Evolutionary conservation across 805 yeast species (phyloP).

Genomic region (Hanseniaspora valbyensis): DNA sequence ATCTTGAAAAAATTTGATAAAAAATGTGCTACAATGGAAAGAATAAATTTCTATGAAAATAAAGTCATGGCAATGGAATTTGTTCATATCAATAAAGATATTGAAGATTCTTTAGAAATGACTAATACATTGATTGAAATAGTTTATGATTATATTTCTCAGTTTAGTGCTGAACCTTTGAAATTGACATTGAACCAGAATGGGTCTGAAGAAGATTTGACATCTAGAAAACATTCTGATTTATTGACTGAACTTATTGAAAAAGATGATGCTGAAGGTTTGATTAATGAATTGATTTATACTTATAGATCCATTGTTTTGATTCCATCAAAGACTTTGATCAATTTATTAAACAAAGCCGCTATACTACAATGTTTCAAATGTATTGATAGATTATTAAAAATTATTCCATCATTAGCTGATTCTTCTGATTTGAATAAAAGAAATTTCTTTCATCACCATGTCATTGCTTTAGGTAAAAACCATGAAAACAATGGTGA

Average conservation of each 20-base stretch:
- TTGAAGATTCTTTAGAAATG: slow-evolving; percentile 8
- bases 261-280: slow-evolving; percentile 35
- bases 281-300: slow-evolving; percentile 37
- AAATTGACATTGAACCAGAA: neutral
- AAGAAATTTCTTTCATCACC: slow-evolving; percentile 76
- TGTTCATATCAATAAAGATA: slow-evolving; percentile 7
- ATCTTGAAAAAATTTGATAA: slow-evolving; percentile 86
- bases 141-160: slow-evolving; percentile 12
- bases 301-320: slow-evolving; percentile 37
- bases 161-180: neutral
- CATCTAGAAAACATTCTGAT: slow-evolving; percentile 2
- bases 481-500: slow-evolving; percentile 31
- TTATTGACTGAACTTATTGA: slow-evolving; percentile 25
- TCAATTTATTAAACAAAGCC: slow-evolving; percentile 56
- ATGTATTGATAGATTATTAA: slow-evolving; percentile 49
- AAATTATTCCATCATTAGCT: slow-evolving; percentile 39
- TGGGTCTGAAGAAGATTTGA: slow-evolving; percentile 1
- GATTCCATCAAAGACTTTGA: slow-evolving; percentile 44
- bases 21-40: slow-evolving; percentile 45
- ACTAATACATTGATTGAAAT: slow-evolving; percentile 1
- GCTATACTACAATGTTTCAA: slow-evolving; percentile 43
- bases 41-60: slow-evolving; percentile 13
- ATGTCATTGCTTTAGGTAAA: slow-evolving; percentile 67
- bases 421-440: slow-evolving; percentile 68
- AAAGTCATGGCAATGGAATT: slow-evolving; percentile 7